Evolutionary conservation across 2,329 filamentous ascomycete species (phyloP).

Genomic region (Huntiella moniliformis): DNA sequence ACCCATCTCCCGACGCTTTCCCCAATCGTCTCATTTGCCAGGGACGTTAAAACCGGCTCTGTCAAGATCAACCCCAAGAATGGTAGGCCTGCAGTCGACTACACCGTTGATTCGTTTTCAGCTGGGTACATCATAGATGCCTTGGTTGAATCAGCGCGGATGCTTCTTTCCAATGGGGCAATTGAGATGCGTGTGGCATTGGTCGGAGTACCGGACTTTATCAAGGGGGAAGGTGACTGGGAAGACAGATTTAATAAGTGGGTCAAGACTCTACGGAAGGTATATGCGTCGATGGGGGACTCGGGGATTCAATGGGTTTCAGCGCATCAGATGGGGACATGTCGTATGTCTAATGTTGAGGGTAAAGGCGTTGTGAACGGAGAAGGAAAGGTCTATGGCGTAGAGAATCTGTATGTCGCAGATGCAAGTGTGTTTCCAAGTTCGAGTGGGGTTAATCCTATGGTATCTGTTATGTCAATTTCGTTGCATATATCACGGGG

Average conservation of each 20-base stretch:
- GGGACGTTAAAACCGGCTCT: no score
- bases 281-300: conserved; percentile 16
- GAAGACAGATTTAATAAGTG: conserved; percentile 42
- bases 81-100: no score
- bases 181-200: neutral
- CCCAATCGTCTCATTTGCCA: no score
- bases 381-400: conserved; percentile 45
- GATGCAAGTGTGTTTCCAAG: conserved; percentile 62
- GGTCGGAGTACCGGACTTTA: neutral
- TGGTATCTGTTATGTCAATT: conserved; percentile 60
- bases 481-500: conserved; percentile 44
- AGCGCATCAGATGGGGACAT: conserved; percentile 71
- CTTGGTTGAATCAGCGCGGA: no score
- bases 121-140: no score
- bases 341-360: conserved; percentile 44
- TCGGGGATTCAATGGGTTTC: conserved; percentile 39
- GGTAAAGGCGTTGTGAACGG: conserved; percentile 38
- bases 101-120: no score
- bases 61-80: no score
- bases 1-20: no score
- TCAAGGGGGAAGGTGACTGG: conserved; percentile 10
- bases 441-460: conserved; percentile 64
- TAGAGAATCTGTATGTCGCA: conserved; percentile 45
- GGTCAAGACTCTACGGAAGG: conserved; percentile 15
- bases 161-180: neutral